Evolutionary conservation across 164 flowering plant genomes (phyloP).

Genomic region (Vitis cinerea): DNA sequence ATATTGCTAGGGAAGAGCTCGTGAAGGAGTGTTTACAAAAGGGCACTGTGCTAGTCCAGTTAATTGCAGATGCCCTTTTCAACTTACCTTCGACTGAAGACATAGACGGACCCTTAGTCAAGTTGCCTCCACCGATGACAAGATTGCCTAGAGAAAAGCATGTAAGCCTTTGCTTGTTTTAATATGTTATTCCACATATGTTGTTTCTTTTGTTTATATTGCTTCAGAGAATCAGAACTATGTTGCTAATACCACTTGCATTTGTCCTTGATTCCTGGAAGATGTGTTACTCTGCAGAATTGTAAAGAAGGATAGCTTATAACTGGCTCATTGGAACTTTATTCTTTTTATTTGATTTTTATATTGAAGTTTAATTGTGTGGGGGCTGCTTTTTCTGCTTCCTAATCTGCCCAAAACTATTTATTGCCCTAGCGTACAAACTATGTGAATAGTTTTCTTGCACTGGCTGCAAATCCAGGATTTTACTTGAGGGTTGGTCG

Average conservation of each 20-base stretch:
- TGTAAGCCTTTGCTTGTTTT: constrained; percentile 39
- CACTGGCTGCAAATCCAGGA: too few relatives aligned
- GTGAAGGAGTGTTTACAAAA: constrained; percentile 51
- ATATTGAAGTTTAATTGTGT: too few relatives aligned
- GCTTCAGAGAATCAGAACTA: background rate
- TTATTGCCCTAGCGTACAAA: too few relatives aligned
- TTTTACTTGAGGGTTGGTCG: too few relatives aligned
- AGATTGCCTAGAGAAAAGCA: constrained; percentile 85
- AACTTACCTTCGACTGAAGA: constrained; percentile 70
- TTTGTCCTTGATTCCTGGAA: background rate
- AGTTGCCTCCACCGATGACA: constrained; percentile 71
- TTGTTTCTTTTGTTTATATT: background rate
- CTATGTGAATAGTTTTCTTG: too few relatives aligned
- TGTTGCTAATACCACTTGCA: too few relatives aligned
- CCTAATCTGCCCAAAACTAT: too few relatives aligned
- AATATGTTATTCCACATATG: too few relatives aligned
- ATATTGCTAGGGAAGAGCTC: constrained; percentile 56
- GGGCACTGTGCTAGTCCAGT: constrained; percentile 70
- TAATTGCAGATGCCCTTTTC: constrained; percentile 64
- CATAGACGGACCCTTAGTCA: constrained; percentile 75
- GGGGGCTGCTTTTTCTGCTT: too few relatives aligned
- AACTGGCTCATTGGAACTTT: background rate
- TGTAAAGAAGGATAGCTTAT: background rate
- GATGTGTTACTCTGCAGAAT: background rate
- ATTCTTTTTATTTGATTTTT: background rate